A percentile compares a stretch with the other conserved stretches of the same genome.
Evolutionary conservation across 1,284 basidiomycete species (phyloP).

Genomic region (Puccinia triticina): DNA sequence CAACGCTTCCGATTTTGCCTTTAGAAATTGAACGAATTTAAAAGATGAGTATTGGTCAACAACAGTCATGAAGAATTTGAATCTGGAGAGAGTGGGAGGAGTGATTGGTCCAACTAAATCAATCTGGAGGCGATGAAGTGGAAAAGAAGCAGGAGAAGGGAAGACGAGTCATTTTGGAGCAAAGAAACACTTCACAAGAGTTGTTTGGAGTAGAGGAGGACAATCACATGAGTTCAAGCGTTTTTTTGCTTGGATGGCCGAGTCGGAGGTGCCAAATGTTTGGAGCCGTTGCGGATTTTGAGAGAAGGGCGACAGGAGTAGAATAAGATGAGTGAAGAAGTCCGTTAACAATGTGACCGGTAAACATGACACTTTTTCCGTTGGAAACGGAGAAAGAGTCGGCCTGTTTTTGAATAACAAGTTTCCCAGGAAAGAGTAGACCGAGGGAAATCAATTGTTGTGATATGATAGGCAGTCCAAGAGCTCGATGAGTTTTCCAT

Average conservation of each 20-base stretch:
- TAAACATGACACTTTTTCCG: background rate
- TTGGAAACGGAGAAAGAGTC: background rate
- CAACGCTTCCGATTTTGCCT: constrained; percentile 5
- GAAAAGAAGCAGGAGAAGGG: background rate
- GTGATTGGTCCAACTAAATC: constrained; percentile 20
- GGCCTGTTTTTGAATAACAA: background rate
- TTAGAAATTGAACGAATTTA: constrained; percentile 16
- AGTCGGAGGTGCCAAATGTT: background rate
- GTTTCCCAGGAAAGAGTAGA: background rate
- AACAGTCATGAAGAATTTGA: background rate
- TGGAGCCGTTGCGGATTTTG: background rate
- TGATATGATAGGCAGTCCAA: background rate
- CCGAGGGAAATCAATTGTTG: background rate
- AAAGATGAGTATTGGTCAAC: constrained; percentile 25
- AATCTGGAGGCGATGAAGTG: constrained; percentile 1
- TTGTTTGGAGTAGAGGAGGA: background rate
- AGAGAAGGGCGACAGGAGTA: background rate
- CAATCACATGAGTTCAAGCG: background rate
- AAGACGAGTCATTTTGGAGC: constrained; percentile 3
- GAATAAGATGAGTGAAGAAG: background rate
- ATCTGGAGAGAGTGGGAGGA: background rate
- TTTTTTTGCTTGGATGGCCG: background rate
- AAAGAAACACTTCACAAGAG: background rate
- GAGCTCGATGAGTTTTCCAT: background rate
- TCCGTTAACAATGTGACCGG: background rate